phyloP scores from a whole-genome alignment of 1,284 basidiomycete genomes.

The Stygiomarasmius scandens region DNA sequence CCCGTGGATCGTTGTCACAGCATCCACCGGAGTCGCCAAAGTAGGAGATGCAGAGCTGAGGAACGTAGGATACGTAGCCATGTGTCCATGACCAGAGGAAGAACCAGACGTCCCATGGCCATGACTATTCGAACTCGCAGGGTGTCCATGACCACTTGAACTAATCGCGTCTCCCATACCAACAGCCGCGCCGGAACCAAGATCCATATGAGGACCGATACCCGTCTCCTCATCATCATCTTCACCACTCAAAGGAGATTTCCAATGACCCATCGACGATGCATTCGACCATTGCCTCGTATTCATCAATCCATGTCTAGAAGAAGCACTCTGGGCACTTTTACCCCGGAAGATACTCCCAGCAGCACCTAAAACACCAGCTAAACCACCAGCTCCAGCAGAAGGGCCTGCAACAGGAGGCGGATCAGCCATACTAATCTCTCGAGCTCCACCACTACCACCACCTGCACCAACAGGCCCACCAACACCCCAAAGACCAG shows the following conservation, averaged over 20 bases:
- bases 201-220: neutral
- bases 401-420: neutral
- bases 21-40: neutral
- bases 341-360: neutral
- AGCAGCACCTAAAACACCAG: neutral
- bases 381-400: neutral
- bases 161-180: neutral
- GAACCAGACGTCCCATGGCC: neutral
- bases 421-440: neutral
- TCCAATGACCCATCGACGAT: neutral
- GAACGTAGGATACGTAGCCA: neutral
- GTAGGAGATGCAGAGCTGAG: neutral
- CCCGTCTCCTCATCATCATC: neutral
- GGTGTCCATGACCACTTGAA: neutral
- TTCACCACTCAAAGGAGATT: neutral
- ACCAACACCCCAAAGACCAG: neutral
- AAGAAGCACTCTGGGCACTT: neutral
- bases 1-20: neutral
- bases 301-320: neutral
- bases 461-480: too few relatives aligned
- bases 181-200: neutral
- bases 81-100: neutral
- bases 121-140: neutral
- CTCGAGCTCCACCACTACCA: too few relatives aligned
- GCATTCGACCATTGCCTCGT: neutral